Evolutionary conservation across 2,329 filamentous ascomycete species (phyloP).

Genomic region (Colletotrichum acutatum): DNA sequence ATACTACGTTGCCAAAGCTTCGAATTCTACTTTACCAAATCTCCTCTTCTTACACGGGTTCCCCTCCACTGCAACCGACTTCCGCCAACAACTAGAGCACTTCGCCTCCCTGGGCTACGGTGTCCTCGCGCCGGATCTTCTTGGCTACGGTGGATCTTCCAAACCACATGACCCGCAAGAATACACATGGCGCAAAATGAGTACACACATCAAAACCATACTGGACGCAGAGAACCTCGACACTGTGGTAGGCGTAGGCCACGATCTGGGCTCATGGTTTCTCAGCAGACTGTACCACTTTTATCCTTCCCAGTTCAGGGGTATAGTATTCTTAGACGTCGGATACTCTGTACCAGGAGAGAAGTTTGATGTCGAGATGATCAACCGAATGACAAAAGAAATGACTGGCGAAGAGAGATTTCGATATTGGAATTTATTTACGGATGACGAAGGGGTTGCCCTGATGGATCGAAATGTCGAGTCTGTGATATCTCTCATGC

Average conservation of each 20-base stretch:
- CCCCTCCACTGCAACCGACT: conserved; percentile 57
- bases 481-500: conserved; percentile 21
- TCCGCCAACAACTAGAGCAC: conserved; percentile 49
- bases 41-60: conserved; percentile 61
- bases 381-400: conserved; percentile 45
- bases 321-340: conserved; percentile 44
- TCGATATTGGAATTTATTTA: conserved; percentile 29
- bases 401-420: conserved; percentile 27
- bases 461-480: conserved; percentile 17
- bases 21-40: conserved; percentile 41
- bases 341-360: conserved; percentile 43
- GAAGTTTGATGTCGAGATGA: conserved; percentile 43
- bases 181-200: conserved; percentile 85
- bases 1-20: conserved; percentile 46
- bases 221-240: conserved; percentile 81
- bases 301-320: conserved; percentile 37
- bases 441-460: neutral
- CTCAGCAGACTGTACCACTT: conserved; percentile 44
- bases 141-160: conserved; percentile 86
- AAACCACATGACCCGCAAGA: conserved; percentile 79
- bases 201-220: conserved; percentile 79
- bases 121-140: conserved; percentile 53
- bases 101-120: conserved; percentile 52
- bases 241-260: conserved; percentile 69
- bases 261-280: conserved; percentile 49